These are phyloP conservation scores for Colletotrichum orchidophilum DNA, from an alignment of 2,329 filamentous ascomycete species.

Conservation along the genomic window DNA sequence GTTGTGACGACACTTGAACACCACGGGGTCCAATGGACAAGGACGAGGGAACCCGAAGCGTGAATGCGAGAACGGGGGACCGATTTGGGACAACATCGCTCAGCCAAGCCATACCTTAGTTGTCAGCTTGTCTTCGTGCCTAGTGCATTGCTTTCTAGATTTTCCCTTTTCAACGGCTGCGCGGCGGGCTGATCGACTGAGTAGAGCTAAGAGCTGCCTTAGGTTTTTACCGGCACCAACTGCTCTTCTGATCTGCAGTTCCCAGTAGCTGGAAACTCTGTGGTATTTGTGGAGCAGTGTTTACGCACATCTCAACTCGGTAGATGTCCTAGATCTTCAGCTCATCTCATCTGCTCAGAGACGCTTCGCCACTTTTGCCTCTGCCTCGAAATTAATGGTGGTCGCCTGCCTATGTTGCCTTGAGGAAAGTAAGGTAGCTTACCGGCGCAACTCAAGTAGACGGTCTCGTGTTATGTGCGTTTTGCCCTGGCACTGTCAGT, in stretches of 20 bases:
- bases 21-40: not conserved
- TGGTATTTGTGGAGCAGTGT: not conserved
- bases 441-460: too few species aligned
- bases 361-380: not conserved
- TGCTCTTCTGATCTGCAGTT: not conserved
- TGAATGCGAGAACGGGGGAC: not conserved
- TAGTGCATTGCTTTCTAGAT: not conserved
- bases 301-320: not conserved
- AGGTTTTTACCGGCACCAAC: not conserved
- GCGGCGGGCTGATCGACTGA: not conserved
- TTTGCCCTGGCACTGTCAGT: not conserved
- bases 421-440: too few species aligned
- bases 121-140: not conserved
- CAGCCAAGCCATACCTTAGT: not conserved
- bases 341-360: not conserved
- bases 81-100: not conserved
- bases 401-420: not conserved
- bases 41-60: not conserved
- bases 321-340: not conserved
- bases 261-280: not conserved
- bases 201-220: not conserved
- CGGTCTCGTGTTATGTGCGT: not conserved
- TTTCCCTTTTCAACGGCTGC: not conserved
- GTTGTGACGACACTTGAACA: constrained; percentile 26
- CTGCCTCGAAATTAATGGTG: not conserved